Percentiles rank a stretch among this genome's conserved stretches.
phyloP scores from a whole-genome alignment of 1,284 basidiomycete species.

The Sphaerobolus stellatus region DNA sequence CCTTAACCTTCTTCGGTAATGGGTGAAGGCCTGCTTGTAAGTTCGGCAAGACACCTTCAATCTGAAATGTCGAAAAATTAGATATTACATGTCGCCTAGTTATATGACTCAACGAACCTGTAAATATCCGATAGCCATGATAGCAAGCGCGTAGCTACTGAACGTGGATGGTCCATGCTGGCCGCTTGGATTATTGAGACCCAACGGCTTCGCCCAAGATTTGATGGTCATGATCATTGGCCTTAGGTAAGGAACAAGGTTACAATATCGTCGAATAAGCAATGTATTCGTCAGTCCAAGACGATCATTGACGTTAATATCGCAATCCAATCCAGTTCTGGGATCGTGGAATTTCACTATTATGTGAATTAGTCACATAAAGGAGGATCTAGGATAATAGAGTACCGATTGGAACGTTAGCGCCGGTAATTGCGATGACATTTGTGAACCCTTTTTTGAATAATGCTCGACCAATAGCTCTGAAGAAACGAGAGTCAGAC shows the following conservation, averaged over 20 bases:
- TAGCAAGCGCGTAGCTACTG: conserved; percentile 56
- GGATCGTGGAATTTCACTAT: conserved; percentile 54
- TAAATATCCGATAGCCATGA: conserved; percentile 57
- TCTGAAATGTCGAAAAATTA: conserved; percentile 28
- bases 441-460: conserved; percentile 36
- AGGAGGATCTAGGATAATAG: background rate
- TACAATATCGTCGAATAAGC: conserved; percentile 49
- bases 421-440: conserved; percentile 32
- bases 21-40: conserved; percentile 42
- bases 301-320: conserved; percentile 60
- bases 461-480: conserved; percentile 34
- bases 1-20: conserved; percentile 15
- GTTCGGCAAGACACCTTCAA: conserved; percentile 45
- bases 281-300: conserved; percentile 52
- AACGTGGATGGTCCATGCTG: conserved; percentile 36
- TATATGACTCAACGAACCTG: conserved; percentile 52
- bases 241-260: conserved; percentile 41
- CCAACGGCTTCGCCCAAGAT: conserved; percentile 51
- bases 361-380: conserved; percentile 8
- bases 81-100: no score
- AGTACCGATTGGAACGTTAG: conserved; percentile 55
- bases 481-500: conserved; percentile 21
- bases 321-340: conserved; percentile 43
- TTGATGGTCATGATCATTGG: conserved; percentile 48
- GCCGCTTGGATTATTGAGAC: conserved; percentile 45